These are phyloP conservation scores for Exophiala xenobiotica DNA, from an alignment of 2,329 filamentous ascomycete genomes.

Conservation along the genomic window DNA sequence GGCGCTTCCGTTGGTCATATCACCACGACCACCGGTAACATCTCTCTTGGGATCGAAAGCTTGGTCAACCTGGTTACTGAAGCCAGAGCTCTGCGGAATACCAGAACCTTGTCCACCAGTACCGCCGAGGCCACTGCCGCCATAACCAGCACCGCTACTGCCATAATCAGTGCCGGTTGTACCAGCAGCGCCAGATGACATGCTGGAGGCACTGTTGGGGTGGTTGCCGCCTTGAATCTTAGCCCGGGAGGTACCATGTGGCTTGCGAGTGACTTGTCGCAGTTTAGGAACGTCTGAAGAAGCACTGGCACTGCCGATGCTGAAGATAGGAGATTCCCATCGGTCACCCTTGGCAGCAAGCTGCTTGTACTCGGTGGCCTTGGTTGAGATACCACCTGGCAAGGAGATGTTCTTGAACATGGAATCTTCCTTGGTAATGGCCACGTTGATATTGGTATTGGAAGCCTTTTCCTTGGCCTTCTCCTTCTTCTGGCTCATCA, in stretches of 20 bases:
- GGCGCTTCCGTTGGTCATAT: slow-evolving; percentile 19
- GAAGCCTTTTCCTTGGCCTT: slow-evolving; percentile 63
- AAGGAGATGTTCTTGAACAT: slow-evolving; percentile 88
- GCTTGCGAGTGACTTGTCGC: slow-evolving; percentile 57
- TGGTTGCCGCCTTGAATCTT: slow-evolving; percentile 34
- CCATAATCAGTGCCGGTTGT: not conserved
- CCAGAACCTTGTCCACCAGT: not conserved
- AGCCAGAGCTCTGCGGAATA: slow-evolving; percentile 22
- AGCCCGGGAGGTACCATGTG: slow-evolving; percentile 48
- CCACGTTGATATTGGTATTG: slow-evolving; percentile 75
- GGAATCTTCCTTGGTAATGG: slow-evolving; percentile 83
- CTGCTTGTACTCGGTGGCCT: slow-evolving; percentile 91
- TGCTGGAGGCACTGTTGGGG: slow-evolving; percentile 17
- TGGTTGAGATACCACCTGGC: slow-evolving; percentile 84
- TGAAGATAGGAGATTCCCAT: slow-evolving; percentile 95
- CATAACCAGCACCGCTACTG: not conserved
- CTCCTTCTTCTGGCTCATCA: slow-evolving; percentile 72
- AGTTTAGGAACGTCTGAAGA: slow-evolving; percentile 68
- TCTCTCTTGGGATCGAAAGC: slow-evolving; percentile 35
- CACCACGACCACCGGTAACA: slow-evolving; percentile 14
- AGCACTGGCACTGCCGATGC: slow-evolving; percentile 73
- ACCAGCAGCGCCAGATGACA: slow-evolving; percentile 7
- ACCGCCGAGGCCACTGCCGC: not conserved
- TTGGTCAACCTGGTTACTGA: slow-evolving; percentile 47
- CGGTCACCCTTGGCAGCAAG: slow-evolving; percentile 82